phyloP scores from a whole-genome alignment of 441 rosid species.

The Populus trichocarpa region DNA sequence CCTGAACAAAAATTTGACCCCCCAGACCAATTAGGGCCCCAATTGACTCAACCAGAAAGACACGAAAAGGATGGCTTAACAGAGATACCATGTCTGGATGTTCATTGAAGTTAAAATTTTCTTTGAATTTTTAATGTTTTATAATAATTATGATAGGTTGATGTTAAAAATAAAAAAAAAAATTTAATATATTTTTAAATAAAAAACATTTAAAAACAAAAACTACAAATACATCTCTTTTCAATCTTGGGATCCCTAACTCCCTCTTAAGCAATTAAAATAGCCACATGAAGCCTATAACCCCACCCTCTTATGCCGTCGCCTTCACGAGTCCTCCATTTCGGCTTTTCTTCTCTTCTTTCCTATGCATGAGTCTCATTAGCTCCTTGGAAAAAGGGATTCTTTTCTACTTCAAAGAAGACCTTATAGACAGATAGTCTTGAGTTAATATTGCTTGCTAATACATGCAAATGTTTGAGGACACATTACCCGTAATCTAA shows the following conservation, averaged over 20 bases:
- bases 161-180: too few relatives aligned
- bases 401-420: constrained; percentile 24
- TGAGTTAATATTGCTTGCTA: background rate
- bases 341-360: constrained; percentile 3
- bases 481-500: constrained; percentile 13
- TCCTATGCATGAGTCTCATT: constrained; percentile 19
- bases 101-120: too few relatives aligned
- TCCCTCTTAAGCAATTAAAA: background rate
- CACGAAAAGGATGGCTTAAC: background rate
- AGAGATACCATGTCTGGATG: background rate
- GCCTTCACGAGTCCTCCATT: constrained; percentile 58
- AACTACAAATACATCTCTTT: background rate
- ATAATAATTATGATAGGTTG: too few relatives aligned
- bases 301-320: constrained; percentile 39
- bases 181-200: too few relatives aligned
- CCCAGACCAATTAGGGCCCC: background rate
- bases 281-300: constrained; percentile 30
- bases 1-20: constrained; percentile 15
- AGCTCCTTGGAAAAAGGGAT: constrained; percentile 35
- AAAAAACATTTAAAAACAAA: too few relatives aligned
- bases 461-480: constrained; percentile 12
- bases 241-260: constrained; percentile 2
- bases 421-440: background rate
- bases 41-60: background rate
- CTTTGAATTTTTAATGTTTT: too few relatives aligned